Evolutionary conservation across 1,139 yeast genomes (phyloP).

Genomic region (Geotrichum bryndzae): DNA sequence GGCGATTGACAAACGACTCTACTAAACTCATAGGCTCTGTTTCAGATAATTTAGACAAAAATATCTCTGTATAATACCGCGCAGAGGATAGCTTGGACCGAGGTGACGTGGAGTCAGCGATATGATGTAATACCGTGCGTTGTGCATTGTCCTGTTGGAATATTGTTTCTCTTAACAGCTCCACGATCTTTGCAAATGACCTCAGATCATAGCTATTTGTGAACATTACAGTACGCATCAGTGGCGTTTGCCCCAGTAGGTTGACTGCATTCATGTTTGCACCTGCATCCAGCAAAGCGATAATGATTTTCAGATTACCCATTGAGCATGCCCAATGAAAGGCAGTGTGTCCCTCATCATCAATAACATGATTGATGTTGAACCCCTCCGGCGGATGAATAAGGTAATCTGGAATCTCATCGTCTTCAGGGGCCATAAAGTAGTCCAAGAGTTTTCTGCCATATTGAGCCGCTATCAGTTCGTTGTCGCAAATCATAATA

Average conservation of each 20-base stretch:
- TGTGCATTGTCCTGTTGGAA: constrained; percentile 58
- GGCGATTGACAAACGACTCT: constrained; percentile 59
- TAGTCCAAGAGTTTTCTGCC: constrained; percentile 43
- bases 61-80: constrained; percentile 70
- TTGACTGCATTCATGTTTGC: constrained; percentile 76
- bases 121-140: constrained; percentile 78
- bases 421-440: constrained; percentile 67
- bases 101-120: constrained; percentile 54
- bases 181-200: constrained; percentile 66
- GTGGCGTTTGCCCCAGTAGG: constrained; percentile 72
- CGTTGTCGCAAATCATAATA: constrained; percentile 33
- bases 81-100: constrained; percentile 68
- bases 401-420: constrained; percentile 67
- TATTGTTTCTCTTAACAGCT: constrained; percentile 59
- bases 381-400: constrained; percentile 73
- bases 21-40: constrained; percentile 47
- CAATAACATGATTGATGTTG: constrained; percentile 79
- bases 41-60: constrained; percentile 66
- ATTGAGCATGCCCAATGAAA: constrained; percentile 97
- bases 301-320: constrained; percentile 71
- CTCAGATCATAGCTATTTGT: constrained; percentile 80
- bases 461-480: constrained; percentile 38
- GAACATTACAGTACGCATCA: constrained; percentile 76
- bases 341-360: constrained; percentile 93
- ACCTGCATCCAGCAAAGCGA: constrained; percentile 59